These are phyloP conservation scores for Zymoseptoria tritici DNA, from an alignment of 2,329 filamentous ascomycete species.

Conservation along the genomic window DNA sequence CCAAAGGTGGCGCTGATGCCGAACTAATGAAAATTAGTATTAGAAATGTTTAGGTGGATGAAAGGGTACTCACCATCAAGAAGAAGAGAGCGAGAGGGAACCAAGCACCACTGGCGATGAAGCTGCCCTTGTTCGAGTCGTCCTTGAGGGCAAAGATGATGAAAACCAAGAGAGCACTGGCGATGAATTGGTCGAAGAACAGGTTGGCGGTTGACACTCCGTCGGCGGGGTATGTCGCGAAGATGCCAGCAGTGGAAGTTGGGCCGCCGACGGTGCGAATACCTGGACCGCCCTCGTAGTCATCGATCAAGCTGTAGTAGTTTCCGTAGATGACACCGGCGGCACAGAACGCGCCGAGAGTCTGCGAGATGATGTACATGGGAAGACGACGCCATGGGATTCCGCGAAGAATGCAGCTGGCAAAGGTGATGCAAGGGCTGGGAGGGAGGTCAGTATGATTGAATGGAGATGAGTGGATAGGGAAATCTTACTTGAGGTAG, in stretches of 20 bases:
- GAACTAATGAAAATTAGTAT: conserved; percentile 34
- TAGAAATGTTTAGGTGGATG: background rate
- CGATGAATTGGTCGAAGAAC: conserved; percentile 65
- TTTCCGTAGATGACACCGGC: conserved; percentile 40
- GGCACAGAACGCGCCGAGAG: conserved; percentile 59
- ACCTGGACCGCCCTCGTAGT: conserved; percentile 50
- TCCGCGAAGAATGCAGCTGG: conserved; percentile 60
- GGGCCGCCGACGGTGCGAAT: conserved; percentile 53
- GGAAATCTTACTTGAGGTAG: conserved; percentile 35
- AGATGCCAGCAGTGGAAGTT: conserved; percentile 57
- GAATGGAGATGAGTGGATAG: background rate
- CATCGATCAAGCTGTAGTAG: conserved; percentile 50
- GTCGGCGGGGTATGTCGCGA: conserved; percentile 61
- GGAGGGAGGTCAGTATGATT: background rate
- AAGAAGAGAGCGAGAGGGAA: conserved; percentile 58
- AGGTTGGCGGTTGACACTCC: conserved; percentile 44
- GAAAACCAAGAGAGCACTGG: conserved; percentile 60
- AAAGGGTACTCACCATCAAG: conserved; percentile 38
- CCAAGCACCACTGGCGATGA: conserved; percentile 34
- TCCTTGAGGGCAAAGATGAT: conserved; percentile 62
- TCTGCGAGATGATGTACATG: conserved; percentile 56
- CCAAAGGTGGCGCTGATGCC: conserved; percentile 61
- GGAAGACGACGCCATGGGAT: conserved; percentile 65
- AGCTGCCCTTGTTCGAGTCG: conserved; percentile 35
- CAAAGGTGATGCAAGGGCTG: conserved; percentile 62